Base-by-base conservation (phyloP, 1,284 basidiomycete genomes). In the Puccinia horiana region DNA sequence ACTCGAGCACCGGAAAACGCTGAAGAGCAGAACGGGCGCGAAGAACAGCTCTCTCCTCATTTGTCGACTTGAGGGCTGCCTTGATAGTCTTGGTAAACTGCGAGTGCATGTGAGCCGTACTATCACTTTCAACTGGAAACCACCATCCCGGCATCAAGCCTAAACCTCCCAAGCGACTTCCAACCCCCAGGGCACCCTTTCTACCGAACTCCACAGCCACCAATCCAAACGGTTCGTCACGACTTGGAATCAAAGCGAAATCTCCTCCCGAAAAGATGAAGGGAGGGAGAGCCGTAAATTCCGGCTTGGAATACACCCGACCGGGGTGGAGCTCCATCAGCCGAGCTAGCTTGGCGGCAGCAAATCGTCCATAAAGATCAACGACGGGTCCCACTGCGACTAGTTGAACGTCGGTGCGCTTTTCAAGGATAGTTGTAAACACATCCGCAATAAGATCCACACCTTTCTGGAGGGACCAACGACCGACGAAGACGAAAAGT, bases 321-420 rank as follows among this genome's bases (percentile, higher is more conserved):
- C 95, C 94, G 9, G 94, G 94, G 87, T 95, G 94, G 87, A 96
- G 90, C 87, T 96, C 93, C 94, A 96, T 96, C 82, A 96, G 89
- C 78, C 94, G 91, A 20, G 92, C 92, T 69, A 96, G 90, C 87
- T 96, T 96, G 87, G 95, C 94, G 2, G 94, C 94, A 16, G 94
- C 94, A 85, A 96, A 96, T 52, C 94, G 92, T 84, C 94, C 94
- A 85, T 95, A 96, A 72, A 96, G 88, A 88, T 96, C 94, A 84
- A 96, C 96, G 85, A 96, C 94, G 61, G 94, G 94, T 37, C 94
- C 94, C 83, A 96, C 93, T 85, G 91, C 90, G 86, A 96, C 92
- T 65, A 96, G 88, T 86, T 96, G 94, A 83, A 96, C 93, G 67
- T 91, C 91, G 32, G 93, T 90, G 37, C 92, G 91, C 88, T 96